These are phyloP conservation scores for Margaritispora aquatica DNA, from an alignment of 495 filamentous ascomycete genomes.

Conservation along the genomic window DNA sequence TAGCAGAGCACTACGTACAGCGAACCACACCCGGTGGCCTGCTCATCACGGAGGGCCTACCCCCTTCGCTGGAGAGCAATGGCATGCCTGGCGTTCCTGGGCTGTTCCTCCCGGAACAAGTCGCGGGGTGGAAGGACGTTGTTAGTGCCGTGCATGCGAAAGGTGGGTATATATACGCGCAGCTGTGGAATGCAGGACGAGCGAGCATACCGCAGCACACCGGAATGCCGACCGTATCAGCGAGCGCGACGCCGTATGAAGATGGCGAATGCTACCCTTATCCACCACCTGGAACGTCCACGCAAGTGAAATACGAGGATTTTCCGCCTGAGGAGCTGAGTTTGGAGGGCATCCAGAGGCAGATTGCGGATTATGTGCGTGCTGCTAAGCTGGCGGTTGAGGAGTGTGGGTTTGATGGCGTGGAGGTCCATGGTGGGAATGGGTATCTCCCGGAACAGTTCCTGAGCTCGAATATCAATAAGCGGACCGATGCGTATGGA, in stretches of 20 bases:
- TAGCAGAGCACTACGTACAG: conserved; percentile 51
- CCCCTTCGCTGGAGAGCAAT: conserved; percentile 42
- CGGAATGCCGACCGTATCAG: conserved; percentile 22
- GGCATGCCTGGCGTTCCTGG: conserved; percentile 45
- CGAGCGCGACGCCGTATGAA: conserved; percentile 13
- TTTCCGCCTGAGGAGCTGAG: conserved; percentile 41
- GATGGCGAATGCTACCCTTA: conserved; percentile 13
- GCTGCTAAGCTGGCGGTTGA: conserved; percentile 32
- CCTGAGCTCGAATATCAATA: conserved; percentile 43
- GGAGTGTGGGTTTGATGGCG: conserved; percentile 43
- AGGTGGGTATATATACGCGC: conserved; percentile 45
- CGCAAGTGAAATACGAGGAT: conserved; percentile 35
- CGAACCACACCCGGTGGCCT: conserved; percentile 46
- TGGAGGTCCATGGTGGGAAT: conserved; percentile 51
- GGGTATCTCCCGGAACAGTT: conserved; percentile 54
- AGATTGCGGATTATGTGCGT: conserved; percentile 30
- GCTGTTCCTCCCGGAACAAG: conserved; percentile 40
- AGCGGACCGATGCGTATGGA: conserved; percentile 44
- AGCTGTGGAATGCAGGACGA: conserved; percentile 48
- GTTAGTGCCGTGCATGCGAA: conserved; percentile 47
- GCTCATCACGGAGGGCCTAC: conserved; percentile 49
- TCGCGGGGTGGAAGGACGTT: conserved; percentile 42
- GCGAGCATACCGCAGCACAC: conserved; percentile 39
- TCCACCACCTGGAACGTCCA: conserved; percentile 10
- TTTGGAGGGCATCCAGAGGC: conserved; percentile 36